Evolutionary conservation across 2,329 filamentous ascomycete genomes (phyloP).

Genomic region (Scleromitrula shiraiana): DNA sequence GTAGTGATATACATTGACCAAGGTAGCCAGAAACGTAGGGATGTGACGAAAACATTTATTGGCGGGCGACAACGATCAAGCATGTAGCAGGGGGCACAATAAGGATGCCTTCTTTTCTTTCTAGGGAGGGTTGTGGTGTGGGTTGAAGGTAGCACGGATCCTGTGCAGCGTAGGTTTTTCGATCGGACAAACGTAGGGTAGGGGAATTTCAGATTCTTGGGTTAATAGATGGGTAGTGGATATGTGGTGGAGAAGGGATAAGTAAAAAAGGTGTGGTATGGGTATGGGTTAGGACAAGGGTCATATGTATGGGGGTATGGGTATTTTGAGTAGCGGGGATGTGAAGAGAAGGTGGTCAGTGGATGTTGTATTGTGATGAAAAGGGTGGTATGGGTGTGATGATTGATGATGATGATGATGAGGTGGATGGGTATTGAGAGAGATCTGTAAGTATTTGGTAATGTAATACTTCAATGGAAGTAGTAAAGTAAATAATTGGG

Average conservation of each 20-base stretch:
- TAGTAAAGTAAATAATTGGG: no score
- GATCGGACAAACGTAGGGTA: constrained; percentile 9
- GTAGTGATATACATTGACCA: constrained; percentile 9
- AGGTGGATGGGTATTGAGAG: no score
- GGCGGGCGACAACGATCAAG: constrained; percentile 10
- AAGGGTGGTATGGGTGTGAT: neutral
- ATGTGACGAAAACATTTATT: constrained; percentile 12
- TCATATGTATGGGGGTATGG: neutral
- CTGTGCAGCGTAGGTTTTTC: constrained; percentile 7
- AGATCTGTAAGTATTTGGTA: no score
- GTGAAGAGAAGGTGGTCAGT: constrained; percentile 1
- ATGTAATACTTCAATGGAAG: no score
- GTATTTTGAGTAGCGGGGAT: constrained; percentile 6
- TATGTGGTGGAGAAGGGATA: neutral
- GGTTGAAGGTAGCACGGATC: constrained; percentile 9
- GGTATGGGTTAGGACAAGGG: neutral
- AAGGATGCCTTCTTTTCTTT: neutral
- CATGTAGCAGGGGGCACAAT: constrained; percentile 6
- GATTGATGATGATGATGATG: constrained; percentile 3
- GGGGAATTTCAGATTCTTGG: neutral
- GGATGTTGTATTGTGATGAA: neutral
- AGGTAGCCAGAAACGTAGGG: constrained; percentile 5
- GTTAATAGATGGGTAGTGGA: neutral
- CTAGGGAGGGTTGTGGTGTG: constrained; percentile 9
- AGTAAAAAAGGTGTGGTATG: neutral